These are phyloP conservation scores for Euryodendron excelsum DNA, from an alignment of 148 eudicot species.

Conservation along the genomic window DNA sequence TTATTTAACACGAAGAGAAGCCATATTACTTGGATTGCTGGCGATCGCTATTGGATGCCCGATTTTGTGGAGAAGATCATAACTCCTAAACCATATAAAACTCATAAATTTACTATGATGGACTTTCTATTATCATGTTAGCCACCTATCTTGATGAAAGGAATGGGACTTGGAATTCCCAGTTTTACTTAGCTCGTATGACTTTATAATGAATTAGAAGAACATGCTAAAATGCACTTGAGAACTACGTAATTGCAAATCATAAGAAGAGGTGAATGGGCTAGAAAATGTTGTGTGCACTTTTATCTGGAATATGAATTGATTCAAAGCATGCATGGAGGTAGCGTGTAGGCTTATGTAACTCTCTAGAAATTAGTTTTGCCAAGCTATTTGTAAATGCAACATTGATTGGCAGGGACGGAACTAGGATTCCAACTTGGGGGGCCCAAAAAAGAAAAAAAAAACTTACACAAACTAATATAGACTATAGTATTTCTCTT, in stretches of 20 bases:
- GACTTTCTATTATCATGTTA: not conserved
- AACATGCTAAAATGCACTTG: not conserved
- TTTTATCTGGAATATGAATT: not conserved
- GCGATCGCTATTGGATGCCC: not conserved
- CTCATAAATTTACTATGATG: not conserved
- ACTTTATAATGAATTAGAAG: not conserved
- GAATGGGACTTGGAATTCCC: not conserved
- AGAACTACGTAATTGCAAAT: not conserved
- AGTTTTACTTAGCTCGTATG: not conserved
- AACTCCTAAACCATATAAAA: not conserved
- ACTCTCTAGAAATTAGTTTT: no score
- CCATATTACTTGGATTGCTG: not conserved
- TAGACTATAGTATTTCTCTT: no score
- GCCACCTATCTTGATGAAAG: not conserved
- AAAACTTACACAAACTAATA: no score
- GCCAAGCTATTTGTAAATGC: no score
- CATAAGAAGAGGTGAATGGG: not conserved
- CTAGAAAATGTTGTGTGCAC: not conserved
- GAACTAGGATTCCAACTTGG: no score
- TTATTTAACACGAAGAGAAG: not conserved
- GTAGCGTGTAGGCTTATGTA: not conserved
- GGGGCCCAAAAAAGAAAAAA: no score
- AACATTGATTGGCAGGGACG: no score
- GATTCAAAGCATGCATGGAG: not conserved
- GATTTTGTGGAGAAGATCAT: not conserved